Conservation (phyloP, 768 basidiomycete species). For the Boletus subcaerulescens region DNA sequence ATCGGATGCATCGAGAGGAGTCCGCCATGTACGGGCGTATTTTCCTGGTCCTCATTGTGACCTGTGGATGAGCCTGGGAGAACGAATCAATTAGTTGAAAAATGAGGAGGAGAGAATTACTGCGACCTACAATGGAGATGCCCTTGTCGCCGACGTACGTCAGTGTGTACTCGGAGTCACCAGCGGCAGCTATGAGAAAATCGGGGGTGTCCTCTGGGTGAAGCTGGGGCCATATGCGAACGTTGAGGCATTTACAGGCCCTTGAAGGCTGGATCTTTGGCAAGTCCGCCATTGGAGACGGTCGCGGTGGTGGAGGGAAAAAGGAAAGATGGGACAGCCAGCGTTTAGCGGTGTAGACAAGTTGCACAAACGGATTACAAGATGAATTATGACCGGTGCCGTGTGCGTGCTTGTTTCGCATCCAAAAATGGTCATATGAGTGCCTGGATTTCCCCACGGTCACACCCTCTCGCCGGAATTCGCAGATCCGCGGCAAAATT, state of each 20-base stretch:
- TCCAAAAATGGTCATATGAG: conserved; percentile 24
- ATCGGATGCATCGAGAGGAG: conserved; percentile 52
- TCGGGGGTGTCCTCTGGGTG: conserved; percentile 29
- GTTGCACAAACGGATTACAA: conserved; percentile 25
- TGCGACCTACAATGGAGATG: conserved; percentile 55
- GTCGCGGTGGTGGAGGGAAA: conserved; percentile 16
- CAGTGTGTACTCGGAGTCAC: conserved; percentile 43
- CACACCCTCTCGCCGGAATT: conserved; percentile 6
- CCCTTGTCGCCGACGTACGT: conserved; percentile 68
- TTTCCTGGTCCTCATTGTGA: conserved; percentile 64
- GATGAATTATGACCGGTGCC: conserved; percentile 33
- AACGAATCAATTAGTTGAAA: conserved; percentile 3
- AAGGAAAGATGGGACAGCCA: conserved; percentile 16
- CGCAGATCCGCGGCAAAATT: background rate
- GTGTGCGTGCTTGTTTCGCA: conserved; percentile 25
- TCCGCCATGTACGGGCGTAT: conserved; percentile 42
- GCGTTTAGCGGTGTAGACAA: conserved; percentile 26
- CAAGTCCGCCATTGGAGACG: conserved; percentile 23
- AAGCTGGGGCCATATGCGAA: conserved; percentile 48
- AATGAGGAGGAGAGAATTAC: background rate
- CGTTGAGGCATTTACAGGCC: conserved; percentile 72
- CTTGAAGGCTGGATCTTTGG: conserved; percentile 28
- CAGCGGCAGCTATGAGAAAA: conserved; percentile 28
- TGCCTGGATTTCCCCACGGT: conserved; percentile 18
- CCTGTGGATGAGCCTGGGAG: conserved; percentile 61